A percentile compares a stretch with the other conserved stretches of the same genome.
Conservation (phyloP, 345 rosid species). For the Gynandropsis gynandra region DNA sequence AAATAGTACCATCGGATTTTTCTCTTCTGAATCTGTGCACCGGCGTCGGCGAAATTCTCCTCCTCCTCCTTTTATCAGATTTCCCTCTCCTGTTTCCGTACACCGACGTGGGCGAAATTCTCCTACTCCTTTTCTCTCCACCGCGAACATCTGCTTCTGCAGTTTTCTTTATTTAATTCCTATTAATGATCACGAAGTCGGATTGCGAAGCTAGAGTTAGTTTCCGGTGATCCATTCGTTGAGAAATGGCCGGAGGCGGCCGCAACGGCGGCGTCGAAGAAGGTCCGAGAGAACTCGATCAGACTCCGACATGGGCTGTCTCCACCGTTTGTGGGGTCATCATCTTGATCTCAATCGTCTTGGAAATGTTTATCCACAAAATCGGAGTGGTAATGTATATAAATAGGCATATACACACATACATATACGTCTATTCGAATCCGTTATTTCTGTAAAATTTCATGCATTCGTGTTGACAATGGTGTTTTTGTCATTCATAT, state of each 20-base stretch:
- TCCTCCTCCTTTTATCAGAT: too few relatives aligned
- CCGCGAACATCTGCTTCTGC: conserved; percentile 2
- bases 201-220: not conserved
- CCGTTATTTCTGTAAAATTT: not conserved
- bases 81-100: not conserved
- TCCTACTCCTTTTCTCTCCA: not conserved
- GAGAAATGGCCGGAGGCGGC: conserved; percentile 49
- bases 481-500: not conserved
- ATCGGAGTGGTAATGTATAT: conserved; percentile 42
- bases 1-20: conserved; percentile 5
- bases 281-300: conserved; percentile 65
- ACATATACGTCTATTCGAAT: not conserved
- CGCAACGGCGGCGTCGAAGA: conserved; percentile 4
- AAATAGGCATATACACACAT: not conserved
- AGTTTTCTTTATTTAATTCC: conserved; percentile 2
- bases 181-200: conserved; percentile 1
- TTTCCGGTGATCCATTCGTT: conserved; percentile 3
- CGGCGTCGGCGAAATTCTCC: conserved; percentile 25
- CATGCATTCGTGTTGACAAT: too few relatives aligned
- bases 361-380: conserved; percentile 59
- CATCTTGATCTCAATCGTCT: conserved; percentile 51
- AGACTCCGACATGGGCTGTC: conserved; percentile 97
- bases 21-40: not conserved
- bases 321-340: conserved; percentile 63
- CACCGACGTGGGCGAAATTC: not conserved